Conservation (phyloP, 768 basidiomycete species). For the Leucosporidium scottii region DNA sequence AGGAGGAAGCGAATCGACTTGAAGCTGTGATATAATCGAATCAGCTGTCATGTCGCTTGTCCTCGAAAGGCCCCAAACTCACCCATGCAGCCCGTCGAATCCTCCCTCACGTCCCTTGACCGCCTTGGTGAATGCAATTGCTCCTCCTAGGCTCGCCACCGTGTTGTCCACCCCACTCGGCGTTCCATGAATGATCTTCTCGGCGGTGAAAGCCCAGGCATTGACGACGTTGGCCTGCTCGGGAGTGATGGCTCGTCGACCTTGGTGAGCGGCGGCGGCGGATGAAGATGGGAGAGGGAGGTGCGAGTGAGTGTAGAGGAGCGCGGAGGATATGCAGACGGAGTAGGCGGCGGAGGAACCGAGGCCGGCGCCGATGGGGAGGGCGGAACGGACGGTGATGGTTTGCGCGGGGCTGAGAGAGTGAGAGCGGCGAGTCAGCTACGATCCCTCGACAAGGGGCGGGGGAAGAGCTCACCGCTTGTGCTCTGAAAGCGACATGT, state of each 20-base stretch:
- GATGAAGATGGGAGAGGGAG: slow-evolving; percentile 51
- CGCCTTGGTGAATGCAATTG: slow-evolving; percentile 76
- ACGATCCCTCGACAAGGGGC: background rate
- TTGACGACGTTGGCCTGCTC: slow-evolving; percentile 76
- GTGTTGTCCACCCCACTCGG: slow-evolving; percentile 98
- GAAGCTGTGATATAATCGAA: slow-evolving; percentile 53
- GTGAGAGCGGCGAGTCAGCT: background rate
- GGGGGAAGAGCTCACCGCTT: slow-evolving; percentile 50
- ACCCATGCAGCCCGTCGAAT: slow-evolving; percentile 82
- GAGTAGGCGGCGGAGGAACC: slow-evolving; percentile 97
- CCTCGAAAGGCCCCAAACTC: slow-evolving; percentile 38
- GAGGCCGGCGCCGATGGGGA: slow-evolving; percentile 90
- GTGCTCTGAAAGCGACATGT: slow-evolving; percentile 60
- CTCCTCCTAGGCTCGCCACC: slow-evolving; percentile 85
- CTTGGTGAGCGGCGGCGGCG: slow-evolving; percentile 46
- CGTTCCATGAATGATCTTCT: slow-evolving; percentile 94
- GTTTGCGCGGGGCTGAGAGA: slow-evolving; percentile 61
- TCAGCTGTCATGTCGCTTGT: background rate
- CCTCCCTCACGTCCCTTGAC: slow-evolving; percentile 59
- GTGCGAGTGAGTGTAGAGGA: slow-evolving; percentile 67
- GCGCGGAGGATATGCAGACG: slow-evolving; percentile 68
- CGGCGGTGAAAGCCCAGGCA: slow-evolving; percentile 84
- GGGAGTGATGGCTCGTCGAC: slow-evolving; percentile 53
- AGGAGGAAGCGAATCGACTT: slow-evolving; percentile 81
- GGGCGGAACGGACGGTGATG: slow-evolving; percentile 73